Evolutionary conservation across 768 basidiomycete species (phyloP), one percentile per base, ranked within the genome.

Genomic region (Thelephora aurantiotincta): DNA sequence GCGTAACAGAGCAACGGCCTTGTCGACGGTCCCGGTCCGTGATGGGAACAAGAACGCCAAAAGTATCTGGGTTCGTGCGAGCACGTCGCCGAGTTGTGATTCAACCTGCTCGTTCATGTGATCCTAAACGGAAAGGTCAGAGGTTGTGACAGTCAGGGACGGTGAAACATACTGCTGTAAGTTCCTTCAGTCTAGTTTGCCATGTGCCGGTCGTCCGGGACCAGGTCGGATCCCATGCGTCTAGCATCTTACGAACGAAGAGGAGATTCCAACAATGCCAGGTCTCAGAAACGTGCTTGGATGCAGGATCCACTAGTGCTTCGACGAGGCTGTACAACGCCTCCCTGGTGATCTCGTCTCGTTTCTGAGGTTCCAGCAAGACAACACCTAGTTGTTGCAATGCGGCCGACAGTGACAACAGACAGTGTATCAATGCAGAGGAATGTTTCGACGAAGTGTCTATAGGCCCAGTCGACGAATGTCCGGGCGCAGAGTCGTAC

Each of bases 51-150:
- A 64, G 5, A 71, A 65, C 3, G 76, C 73, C 47, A 87, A 65
- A 13, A 87, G 65, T 20, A 73, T 73, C 55, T 83, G 85, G 20
- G 71, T 73, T 49, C 77, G 70, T 35, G 66, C 54, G 19, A 86
- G 64, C 53, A 68, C 69, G 45, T 77, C 74, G 6, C 64, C 57
- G 3, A 41, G 38, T 41, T 41, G 38, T 18, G 14, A 16, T 22
- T 41, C 38, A 11, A 18, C 38, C 26, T 30, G 26, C 26, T 30
- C 18, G 38, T 14, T 16, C 22, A 16, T 14, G 7, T 41, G 12
- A 41, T 14, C 22, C 38, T 14, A 41, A 14, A 16, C 14, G 16
- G 38, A 41, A 18, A 41, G 38, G 38, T 18, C 14, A 41, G 22
- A 14, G 14, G 38, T 41, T 41, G 38, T 2, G 12, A 18, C 5